Base-by-base conservation (phyloP, 1,284 basidiomycete genomes). In the Pseudozyma sp. region DNA sequence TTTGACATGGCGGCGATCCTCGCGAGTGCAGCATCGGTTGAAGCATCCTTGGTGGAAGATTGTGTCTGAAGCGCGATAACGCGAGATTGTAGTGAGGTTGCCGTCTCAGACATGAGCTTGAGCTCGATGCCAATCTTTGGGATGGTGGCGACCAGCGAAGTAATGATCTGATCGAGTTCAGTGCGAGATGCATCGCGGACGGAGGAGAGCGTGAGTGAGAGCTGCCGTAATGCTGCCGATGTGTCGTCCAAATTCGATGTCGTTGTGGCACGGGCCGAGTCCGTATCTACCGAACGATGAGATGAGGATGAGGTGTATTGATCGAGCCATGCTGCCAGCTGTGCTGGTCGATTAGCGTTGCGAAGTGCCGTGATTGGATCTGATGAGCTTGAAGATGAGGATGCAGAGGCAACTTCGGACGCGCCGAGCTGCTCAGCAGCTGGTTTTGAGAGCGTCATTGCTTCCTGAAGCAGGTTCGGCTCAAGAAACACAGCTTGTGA, bases 31-130 rank as follows among this genome's bases (percentile, higher is more conserved):
- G 49, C 44, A 36, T 76, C 69, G 12, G 55, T 59, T 5, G 35
- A 36, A 8, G 59, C 19, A 51, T 59, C 56, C 25, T 61, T 57
- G 14, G 62, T 19, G 3, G 64, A 44, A 14, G 64, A 47, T 39
- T 55, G 50, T 8, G 40, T 19, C 19, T 63, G 65, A 10, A 75
- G 59, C 11, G 49, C 34, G 0, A 48, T 36, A 5, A 76, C 42
- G 12, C 52, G 64, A 8, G 52, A 42, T 25, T 68, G 64, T 16
- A 76, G 72, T 8, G 53, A 44, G 0, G 53, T 55, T 6, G 69
- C 73, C 4, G 65, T 63, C 40, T 76, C 64, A 6, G 52, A 57
- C 66, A 72, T 63, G 45, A 76, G 68, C 36, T 59, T 59, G 53
- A 70, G 56, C 39, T 73, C 66, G 52, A 73, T 54, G 12, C 50